Base-by-base conservation (phyloP, 2,329 filamentous ascomycete species). In the Lojkania enalia region DNA sequence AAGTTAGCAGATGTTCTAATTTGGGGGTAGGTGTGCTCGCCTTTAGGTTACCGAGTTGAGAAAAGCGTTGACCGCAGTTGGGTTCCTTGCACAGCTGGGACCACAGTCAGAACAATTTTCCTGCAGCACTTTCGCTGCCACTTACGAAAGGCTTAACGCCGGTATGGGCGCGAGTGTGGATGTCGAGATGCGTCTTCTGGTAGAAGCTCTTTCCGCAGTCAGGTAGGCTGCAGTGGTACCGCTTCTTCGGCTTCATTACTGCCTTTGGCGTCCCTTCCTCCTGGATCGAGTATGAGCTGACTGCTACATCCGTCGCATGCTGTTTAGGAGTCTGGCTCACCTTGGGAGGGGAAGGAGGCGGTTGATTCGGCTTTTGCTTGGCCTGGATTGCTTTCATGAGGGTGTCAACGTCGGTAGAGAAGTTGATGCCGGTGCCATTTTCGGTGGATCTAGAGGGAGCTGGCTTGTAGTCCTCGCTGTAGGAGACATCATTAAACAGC, bases 171-270 rank as follows among this genome's bases (percentile, higher is more conserved):
- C 91, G 81, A 35, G 82, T 84, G 68, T 99, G 94, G 37, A 95
- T 96, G 49, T 94, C 87, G 9, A 96, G 79, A 60, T 97, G 92
- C 1, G 91, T 96, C 72, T 92, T 95, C 65, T 97, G 92, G 48
- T 83, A 83, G 69, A 96, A 97, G 50, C 80, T 83, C 75, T 94
- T 95, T 57, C 78, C 77, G 69, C 92, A 97, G 30, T 82, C 82
- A 5, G 83, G 79, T 29, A 90, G 78, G 15, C 78, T 80, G 71
- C 94, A 99, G 14, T 80, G 73, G 66, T 92, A 90, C 60, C 84
- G 75, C 68, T 84, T 94, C 60, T 79, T 77, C 46, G 72, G 68
- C 63, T 67, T 74, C 60, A 67, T 64, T 3, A 29, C 61, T 36
- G 44, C 51, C 49, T 61, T 69, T 48, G 50, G 13, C 51, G 4